Evolutionary conservation across 495 filamentous ascomycete genomes (phyloP).

Genomic region (Hypoxylon rickii): DNA sequence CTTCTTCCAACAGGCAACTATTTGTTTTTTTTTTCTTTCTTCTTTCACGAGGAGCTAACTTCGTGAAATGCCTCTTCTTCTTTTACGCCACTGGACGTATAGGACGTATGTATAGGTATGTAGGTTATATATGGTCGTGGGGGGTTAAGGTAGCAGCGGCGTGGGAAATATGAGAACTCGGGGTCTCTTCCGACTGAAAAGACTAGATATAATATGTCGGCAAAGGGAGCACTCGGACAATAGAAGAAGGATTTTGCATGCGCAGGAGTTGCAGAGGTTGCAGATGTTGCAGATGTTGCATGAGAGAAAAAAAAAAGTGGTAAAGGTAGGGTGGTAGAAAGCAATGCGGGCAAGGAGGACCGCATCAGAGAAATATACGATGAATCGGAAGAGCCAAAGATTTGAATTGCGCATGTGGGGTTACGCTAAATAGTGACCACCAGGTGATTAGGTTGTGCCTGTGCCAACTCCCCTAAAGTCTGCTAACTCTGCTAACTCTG

Average conservation of each 20-base stretch:
- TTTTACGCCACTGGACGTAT: constrained; percentile 24
- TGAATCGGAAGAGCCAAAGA: constrained; percentile 25
- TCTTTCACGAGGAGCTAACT: constrained; percentile 8
- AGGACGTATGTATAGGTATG: background rate
- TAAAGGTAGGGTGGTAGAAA: constrained; percentile 17
- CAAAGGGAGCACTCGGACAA: constrained; percentile 2
- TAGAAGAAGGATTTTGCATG: constrained; percentile 3
- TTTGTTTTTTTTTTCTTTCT: constrained; percentile 4
- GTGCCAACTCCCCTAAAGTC: too few relatives aligned
- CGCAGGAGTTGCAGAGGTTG: too few relatives aligned
- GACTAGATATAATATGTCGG: background rate
- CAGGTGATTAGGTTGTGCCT: too few relatives aligned
- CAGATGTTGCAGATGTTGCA: too few relatives aligned
- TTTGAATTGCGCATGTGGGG: constrained; percentile 24
- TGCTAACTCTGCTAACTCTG: too few relatives aligned
- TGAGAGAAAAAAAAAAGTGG: constrained; percentile 9
- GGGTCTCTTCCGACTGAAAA: background rate
- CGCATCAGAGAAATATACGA: constrained; percentile 36
- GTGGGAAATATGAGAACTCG: constrained; percentile 1
- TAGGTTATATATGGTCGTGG: background rate
- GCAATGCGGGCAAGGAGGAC: constrained; percentile 16
- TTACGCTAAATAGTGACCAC: constrained; percentile 16
- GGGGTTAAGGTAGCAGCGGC: constrained; percentile 6
- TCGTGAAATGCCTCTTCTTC: constrained; percentile 5
- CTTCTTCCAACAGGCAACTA: constrained; percentile 6